Conservation (phyloP, 2,329 filamentous ascomycete genomes). For the Colletotrichum lupini region DNA sequence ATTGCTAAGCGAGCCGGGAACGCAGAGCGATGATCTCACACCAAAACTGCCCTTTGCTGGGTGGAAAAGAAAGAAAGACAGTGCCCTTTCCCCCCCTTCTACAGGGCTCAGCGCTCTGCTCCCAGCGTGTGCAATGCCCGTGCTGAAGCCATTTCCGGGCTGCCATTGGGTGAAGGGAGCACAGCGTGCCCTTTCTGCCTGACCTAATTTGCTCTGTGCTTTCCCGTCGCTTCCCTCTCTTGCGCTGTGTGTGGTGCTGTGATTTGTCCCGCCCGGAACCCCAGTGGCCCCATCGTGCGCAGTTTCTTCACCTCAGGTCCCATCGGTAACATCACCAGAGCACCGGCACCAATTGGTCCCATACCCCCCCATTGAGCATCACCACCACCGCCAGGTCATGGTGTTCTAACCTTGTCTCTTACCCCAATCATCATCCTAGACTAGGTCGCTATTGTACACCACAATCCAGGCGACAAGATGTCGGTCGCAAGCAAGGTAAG, state of each 20-base stretch:
- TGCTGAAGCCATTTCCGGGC: background rate
- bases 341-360: slow-evolving; percentile 34
- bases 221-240: slow-evolving; percentile 4
- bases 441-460: slow-evolving; percentile 40
- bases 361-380: slow-evolving; percentile 34
- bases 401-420: slow-evolving; percentile 39
- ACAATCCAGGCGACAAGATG: slow-evolving; percentile 40
- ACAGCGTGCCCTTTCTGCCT: slow-evolving; percentile 20
- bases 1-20: slow-evolving; percentile 30
- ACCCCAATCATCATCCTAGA: slow-evolving; percentile 37
- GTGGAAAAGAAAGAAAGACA: background rate
- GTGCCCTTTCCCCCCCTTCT: background rate
- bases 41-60: background rate
- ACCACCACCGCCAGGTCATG: slow-evolving; percentile 37
- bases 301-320: slow-evolving; percentile 37
- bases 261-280: slow-evolving; percentile 28
- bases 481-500: slow-evolving; percentile 39
- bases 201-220: slow-evolving; percentile 34
- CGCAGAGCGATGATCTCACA: slow-evolving; percentile 25
- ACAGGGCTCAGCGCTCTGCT: background rate
- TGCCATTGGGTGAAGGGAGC: slow-evolving; percentile 18
- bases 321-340: slow-evolving; percentile 33
- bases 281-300: slow-evolving; percentile 35
- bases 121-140: background rate
- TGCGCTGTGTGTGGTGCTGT: slow-evolving; percentile 9